Percentiles rank a stretch among this genome's conserved stretches.
phyloP scores from a whole-genome alignment of 768 basidiomycete genomes.

The Tylopilus intermedius region DNA sequence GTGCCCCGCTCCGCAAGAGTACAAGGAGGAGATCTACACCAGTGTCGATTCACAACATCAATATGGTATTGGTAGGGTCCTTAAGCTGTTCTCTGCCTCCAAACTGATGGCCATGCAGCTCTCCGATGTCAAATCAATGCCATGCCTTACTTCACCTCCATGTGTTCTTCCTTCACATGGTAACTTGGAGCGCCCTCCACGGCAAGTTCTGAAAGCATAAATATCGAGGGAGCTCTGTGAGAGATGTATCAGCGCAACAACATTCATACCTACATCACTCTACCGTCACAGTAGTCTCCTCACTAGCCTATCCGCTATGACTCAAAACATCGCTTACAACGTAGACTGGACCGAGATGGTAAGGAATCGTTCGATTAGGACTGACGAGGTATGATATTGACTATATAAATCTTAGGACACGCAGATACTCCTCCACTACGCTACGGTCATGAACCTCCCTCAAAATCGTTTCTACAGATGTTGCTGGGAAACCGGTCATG shows the following conservation, averaged over 20 bases:
- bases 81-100: slow-evolving; percentile 1
- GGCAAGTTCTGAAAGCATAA: slow-evolving; percentile 11
- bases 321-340: slow-evolving; percentile 1
- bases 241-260: slow-evolving; percentile 4
- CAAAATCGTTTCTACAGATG: slow-evolving; percentile 13
- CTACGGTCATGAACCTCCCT: neutral
- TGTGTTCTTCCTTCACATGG: slow-evolving; percentile 11
- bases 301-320: neutral
- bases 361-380: neutral
- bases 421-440: neutral
- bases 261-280: neutral
- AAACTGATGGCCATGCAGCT: slow-evolving; percentile 11
- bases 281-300: neutral
- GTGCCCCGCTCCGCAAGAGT: neutral
- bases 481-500: slow-evolving; percentile 7
- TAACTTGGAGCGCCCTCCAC: slow-evolving; percentile 19
- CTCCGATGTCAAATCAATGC: slow-evolving; percentile 15
- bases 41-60: slow-evolving; percentile 1
- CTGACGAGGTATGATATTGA: slow-evolving; percentile 2
- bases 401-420: slow-evolving; percentile 6
- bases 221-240: slow-evolving; percentile 10
- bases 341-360: slow-evolving; percentile 8
- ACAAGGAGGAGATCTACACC: slow-evolving; percentile 5
- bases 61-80: slow-evolving; percentile 12
- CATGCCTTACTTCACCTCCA: slow-evolving; percentile 13